Conservation (phyloP, 352 stramenopile species). For the Elongisporangium anandrum region DNA sequence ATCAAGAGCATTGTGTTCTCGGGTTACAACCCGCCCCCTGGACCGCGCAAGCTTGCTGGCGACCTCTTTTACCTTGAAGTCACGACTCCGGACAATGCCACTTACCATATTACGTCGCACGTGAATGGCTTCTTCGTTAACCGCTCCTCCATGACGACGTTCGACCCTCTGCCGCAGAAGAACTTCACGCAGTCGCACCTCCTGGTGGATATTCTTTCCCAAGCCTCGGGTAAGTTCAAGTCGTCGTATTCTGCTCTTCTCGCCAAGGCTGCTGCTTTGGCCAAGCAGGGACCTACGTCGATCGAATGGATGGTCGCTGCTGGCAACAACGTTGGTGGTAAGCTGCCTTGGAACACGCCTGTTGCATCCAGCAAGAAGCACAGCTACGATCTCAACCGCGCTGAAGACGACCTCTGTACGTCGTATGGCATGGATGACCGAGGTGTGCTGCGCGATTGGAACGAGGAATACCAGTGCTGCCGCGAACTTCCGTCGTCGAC, state of each 20-base stretch:
- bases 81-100: slow-evolving; percentile 53
- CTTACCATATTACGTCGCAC: slow-evolving; percentile 87
- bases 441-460: slow-evolving; percentile 94
- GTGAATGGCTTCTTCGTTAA: slow-evolving; percentile 95
- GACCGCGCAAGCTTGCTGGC: slow-evolving; percentile 86
- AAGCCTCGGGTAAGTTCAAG: slow-evolving; percentile 70
- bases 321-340: slow-evolving; percentile 65
- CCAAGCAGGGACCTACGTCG: slow-evolving; percentile 70
- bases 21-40: slow-evolving; percentile 94
- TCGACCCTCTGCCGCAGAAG: slow-evolving; percentile 75
- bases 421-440: slow-evolving; percentile 91
- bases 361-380: slow-evolving; percentile 32
- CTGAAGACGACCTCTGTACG: slow-evolving; percentile 88
- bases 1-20: slow-evolving; percentile 91
- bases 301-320: slow-evolving; percentile 86
- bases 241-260: slow-evolving; percentile 70
- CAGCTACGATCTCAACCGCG: slow-evolving; percentile 76
- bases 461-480: slow-evolving; percentile 95
- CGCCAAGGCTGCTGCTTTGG: slow-evolving; percentile 66
- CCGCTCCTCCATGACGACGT: slow-evolving; percentile 62
- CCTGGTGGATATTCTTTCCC: slow-evolving; percentile 76
- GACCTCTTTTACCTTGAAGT: slow-evolving; percentile 95
- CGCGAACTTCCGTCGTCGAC: slow-evolving; percentile 72
- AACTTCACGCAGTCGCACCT: slow-evolving; percentile 46
- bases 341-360: slow-evolving; percentile 79